Evolutionary conservation across 805 yeast species (phyloP).

Genomic region (Saccharomycopsis selenospora): DNA sequence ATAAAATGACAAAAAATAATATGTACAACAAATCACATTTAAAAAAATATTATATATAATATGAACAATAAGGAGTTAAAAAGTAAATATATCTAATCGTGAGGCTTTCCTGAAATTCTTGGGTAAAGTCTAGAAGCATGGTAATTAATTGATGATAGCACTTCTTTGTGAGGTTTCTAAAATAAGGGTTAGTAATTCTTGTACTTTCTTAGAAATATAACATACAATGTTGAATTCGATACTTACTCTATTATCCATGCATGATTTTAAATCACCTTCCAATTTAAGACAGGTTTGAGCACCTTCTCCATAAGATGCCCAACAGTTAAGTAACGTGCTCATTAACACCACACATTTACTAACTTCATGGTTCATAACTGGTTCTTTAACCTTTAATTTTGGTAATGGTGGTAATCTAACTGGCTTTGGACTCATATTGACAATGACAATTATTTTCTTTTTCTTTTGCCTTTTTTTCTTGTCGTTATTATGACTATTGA

Average conservation of each 20-base stretch:
- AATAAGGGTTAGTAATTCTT: background rate
- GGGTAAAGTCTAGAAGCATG: slow-evolving; percentile 46
- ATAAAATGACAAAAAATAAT: too few relatives aligned
- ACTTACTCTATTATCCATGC: slow-evolving; percentile 48
- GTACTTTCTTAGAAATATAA: slow-evolving; percentile 20
- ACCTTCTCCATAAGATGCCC: slow-evolving; percentile 95
- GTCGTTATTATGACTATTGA: too few relatives aligned
- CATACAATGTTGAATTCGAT: background rate
- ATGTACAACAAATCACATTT: too few relatives aligned
- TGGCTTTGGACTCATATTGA: slow-evolving; percentile 25
- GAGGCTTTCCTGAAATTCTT: slow-evolving; percentile 44
- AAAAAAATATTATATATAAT: too few relatives aligned
- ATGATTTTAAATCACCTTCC: slow-evolving; percentile 63
- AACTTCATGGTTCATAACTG: slow-evolving; percentile 47
- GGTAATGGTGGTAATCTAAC: slow-evolving; percentile 67
- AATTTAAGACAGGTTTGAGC: slow-evolving; percentile 54
- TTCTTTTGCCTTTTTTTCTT: too few relatives aligned
- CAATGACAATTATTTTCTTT: too few relatives aligned
- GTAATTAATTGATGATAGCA: slow-evolving; percentile 41
- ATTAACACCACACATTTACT: slow-evolving; percentile 73
- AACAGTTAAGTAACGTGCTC: slow-evolving; percentile 83
- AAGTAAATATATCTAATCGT: slow-evolving; percentile 24
- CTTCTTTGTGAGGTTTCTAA: slow-evolving; percentile 23
- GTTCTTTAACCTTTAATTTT: slow-evolving; percentile 60
- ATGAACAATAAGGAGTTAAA: background rate